Conservation (phyloP, 805 yeast genomes). For the Candida chauliodis region DNA sequence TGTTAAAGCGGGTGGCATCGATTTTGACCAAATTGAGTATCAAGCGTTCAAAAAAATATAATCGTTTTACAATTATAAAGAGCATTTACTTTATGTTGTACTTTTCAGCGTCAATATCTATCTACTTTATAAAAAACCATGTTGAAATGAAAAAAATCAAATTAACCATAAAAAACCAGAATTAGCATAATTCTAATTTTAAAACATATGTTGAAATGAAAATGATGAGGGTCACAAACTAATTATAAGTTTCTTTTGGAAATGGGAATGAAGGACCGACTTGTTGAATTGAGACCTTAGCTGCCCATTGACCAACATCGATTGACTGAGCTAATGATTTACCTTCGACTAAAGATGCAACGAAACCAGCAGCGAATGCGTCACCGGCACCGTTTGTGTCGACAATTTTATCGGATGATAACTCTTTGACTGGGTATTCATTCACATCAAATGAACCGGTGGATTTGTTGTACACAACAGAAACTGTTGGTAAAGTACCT, state of each 20-base stretch:
- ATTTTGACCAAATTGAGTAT: too few species aligned
- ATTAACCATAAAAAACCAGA: too few species aligned
- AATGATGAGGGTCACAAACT: slow-evolving; percentile 6
- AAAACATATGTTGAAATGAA: slow-evolving; percentile 7
- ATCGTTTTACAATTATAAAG: too few species aligned
- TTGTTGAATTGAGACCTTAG: slow-evolving; percentile 85
- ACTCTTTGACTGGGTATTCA: slow-evolving; percentile 66
- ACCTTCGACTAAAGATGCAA: slow-evolving; percentile 81
- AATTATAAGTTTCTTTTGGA: slow-evolving; percentile 55
- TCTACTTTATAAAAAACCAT: too few species aligned
- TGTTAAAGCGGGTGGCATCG: too few species aligned
- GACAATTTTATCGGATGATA: slow-evolving; percentile 62
- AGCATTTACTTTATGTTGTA: too few species aligned
- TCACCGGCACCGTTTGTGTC: slow-evolving; percentile 99
- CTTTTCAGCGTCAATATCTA: too few species aligned
- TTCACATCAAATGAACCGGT: slow-evolving; percentile 45
- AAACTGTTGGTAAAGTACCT: slow-evolving; percentile 87
- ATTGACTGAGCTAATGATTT: slow-evolving; percentile 58
- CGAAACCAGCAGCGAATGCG: slow-evolving; percentile 95
- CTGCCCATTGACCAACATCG: slow-evolving; percentile 95
- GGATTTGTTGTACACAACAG: slow-evolving; percentile 55
- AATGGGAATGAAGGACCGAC: slow-evolving; percentile 92
- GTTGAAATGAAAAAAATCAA: too few species aligned
- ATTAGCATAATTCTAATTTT: too few species aligned
- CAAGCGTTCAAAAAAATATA: too few species aligned